These are phyloP conservation scores for Coccomyxa sp. DNA, from an alignment of 139 green algal genomes.

Conservation along the genomic window DNA sequence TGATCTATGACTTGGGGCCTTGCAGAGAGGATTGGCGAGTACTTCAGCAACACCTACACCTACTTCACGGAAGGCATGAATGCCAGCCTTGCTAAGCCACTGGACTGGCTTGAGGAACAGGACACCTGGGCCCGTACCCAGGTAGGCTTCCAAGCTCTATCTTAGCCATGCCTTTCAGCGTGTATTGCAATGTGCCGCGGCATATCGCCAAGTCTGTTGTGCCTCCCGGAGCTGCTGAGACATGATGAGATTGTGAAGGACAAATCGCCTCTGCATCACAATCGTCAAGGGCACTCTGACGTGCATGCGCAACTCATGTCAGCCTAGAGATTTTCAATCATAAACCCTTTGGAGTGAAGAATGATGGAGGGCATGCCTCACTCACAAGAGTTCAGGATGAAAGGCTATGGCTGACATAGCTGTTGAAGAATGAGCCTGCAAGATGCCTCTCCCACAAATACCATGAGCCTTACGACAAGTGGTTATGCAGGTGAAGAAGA, in stretches of 20 bases:
- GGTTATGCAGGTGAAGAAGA: neutral
- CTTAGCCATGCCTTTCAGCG: neutral
- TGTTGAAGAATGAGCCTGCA: too few relatives aligned
- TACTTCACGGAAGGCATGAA: constrained; percentile 38
- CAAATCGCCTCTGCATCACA: neutral
- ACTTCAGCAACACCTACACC: constrained; percentile 47
- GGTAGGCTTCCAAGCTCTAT: neutral
- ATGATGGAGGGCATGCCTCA: neutral
- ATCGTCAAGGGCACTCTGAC: neutral
- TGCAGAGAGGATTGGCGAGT: constrained; percentile 41
- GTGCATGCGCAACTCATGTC: neutral
- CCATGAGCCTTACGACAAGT: neutral
- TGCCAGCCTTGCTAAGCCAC: constrained; percentile 22
- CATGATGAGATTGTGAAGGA: neutral
- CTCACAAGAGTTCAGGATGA: neutral
- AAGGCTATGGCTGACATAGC: too few relatives aligned
- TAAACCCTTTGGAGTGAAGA: neutral
- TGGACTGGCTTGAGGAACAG: constrained; percentile 14
- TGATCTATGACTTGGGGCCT: neutral
- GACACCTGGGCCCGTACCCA: neutral
- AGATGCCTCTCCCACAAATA: too few relatives aligned
- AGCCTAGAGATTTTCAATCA: too few relatives aligned
- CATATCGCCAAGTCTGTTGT: too few relatives aligned
- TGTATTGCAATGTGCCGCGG: neutral
- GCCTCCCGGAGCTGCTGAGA: too few relatives aligned